phyloP scores from a whole-genome alignment of 1,284 basidiomycete species.

The Veloboletus limbatus region DNA sequence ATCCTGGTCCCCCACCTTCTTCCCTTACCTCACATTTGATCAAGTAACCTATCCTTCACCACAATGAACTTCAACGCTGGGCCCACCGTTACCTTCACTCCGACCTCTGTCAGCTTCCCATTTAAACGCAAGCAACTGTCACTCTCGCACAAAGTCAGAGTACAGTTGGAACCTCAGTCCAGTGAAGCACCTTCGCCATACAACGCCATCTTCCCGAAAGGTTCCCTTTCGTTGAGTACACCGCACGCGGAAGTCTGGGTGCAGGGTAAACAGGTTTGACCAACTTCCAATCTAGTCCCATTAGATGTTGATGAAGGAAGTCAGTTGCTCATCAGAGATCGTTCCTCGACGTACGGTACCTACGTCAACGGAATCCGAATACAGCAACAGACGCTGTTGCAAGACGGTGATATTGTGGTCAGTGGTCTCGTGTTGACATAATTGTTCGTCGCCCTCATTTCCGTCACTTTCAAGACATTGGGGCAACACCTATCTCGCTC shows the following conservation, averaged over 20 bases:
- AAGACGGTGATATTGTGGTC: slow-evolving; percentile 43
- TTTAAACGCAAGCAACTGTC: slow-evolving; percentile 42
- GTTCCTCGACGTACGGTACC: slow-evolving; percentile 43
- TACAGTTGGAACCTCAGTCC: slow-evolving; percentile 36
- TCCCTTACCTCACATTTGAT: not conserved
- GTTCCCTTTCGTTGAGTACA: slow-evolving; percentile 39
- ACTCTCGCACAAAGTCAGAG: slow-evolving; percentile 31
- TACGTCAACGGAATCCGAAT: slow-evolving; percentile 42
- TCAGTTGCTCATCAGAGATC: slow-evolving; percentile 45
- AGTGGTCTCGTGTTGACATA: slow-evolving; percentile 14
- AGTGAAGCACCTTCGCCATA: slow-evolving; percentile 27
- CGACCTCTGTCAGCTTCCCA: slow-evolving; percentile 41
- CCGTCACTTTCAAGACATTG: slow-evolving; percentile 34
- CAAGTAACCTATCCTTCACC: not conserved
- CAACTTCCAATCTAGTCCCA: not conserved
- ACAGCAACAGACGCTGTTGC: slow-evolving; percentile 35
- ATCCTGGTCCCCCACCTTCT: not conserved
- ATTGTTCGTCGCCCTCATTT: slow-evolving; percentile 5
- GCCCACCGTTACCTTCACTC: slow-evolving; percentile 34
- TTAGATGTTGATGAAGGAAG: slow-evolving; percentile 9
- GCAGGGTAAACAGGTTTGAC: slow-evolving; percentile 38
- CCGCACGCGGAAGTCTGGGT: slow-evolving; percentile 45
- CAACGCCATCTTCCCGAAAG: slow-evolving; percentile 37
- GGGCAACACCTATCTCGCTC: slow-evolving; percentile 39
- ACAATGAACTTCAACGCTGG: slow-evolving; percentile 29